These are phyloP conservation scores for Tuctoria greenei DNA, from an alignment of 176 grass and related monocot species.

Conservation along the genomic window DNA sequence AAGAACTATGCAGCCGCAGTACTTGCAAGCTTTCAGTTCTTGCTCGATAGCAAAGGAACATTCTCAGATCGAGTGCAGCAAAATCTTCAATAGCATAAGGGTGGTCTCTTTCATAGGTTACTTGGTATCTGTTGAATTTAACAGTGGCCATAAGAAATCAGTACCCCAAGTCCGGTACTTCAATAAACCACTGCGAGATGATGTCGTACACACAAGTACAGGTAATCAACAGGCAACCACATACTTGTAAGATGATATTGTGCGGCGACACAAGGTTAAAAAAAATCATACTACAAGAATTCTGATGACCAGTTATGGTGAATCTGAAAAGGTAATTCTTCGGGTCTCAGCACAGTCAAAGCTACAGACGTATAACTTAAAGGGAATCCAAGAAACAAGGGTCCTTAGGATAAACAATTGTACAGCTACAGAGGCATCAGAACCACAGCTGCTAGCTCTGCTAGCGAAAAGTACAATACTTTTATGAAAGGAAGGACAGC, in stretches of 20 bases:
- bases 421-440: neutral
- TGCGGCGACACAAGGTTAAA: neutral
- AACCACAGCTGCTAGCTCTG: constrained; percentile 8
- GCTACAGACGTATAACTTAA: too few species aligned
- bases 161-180: neutral
- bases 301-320: neutral
- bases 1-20: too few species aligned
- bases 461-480: neutral
- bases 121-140: neutral
- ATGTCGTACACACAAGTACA: neutral
- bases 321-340: constrained; percentile 9
- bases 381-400: neutral
- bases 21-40: too few species aligned
- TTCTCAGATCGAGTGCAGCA: too few species aligned
- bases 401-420: neutral
- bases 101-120: neutral
- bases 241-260: neutral
- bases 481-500: neutral
- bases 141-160: neutral
- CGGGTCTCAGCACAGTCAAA: neutral
- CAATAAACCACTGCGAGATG: neutral
- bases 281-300: neutral
- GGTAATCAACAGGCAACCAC: neutral
- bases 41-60: too few species aligned
- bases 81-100: too few species aligned